A percentile compares a stretch with the other conserved stretches of the same genome.
Conservation (phyloP, 1,284 basidiomycete genomes). For the Heterobasidion parviporum region DNA sequence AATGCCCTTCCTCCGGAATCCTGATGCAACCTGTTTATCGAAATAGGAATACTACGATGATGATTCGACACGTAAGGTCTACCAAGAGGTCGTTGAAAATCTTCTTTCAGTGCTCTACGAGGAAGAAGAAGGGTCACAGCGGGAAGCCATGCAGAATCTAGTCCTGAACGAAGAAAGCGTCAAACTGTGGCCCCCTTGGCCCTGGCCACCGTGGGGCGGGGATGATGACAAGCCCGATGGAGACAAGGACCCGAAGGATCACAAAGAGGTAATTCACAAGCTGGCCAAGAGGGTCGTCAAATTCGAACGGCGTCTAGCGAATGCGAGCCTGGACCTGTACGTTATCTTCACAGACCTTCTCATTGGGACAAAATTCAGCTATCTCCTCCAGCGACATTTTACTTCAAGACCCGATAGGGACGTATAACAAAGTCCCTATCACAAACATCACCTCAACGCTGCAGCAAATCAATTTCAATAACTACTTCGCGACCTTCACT, state of each 20-base stretch:
- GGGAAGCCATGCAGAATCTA: conserved; percentile 15
- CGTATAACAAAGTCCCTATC: conserved; percentile 81
- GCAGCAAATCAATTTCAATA: conserved; percentile 72
- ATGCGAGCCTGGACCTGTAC: conserved; percentile 74
- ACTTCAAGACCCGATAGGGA: conserved; percentile 73
- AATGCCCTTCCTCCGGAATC: not conserved
- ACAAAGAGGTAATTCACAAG: conserved; percentile 41
- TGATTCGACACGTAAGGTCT: conserved; percentile 58
- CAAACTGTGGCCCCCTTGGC: conserved; percentile 73
- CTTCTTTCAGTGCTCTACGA: conserved; percentile 60
- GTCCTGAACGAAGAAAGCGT: conserved; percentile 52
- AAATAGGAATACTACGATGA: conserved; percentile 87
- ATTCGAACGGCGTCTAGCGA: conserved; percentile 79
- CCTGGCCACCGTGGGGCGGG: conserved; percentile 76
- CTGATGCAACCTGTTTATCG: conserved; percentile 3
- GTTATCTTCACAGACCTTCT: conserved; percentile 14
- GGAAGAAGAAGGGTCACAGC: conserved; percentile 27
- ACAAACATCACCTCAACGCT: conserved; percentile 66
- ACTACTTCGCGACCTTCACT: conserved; percentile 81
- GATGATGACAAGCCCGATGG: conserved; percentile 44
- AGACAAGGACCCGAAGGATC: conserved; percentile 28
- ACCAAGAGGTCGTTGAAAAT: conserved; percentile 62
- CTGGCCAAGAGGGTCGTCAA: conserved; percentile 70
- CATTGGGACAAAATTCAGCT: not conserved
- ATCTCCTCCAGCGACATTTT: conserved; percentile 42